Conservation (phyloP, 257 asterid species). For the Solanum habrochaites region DNA sequence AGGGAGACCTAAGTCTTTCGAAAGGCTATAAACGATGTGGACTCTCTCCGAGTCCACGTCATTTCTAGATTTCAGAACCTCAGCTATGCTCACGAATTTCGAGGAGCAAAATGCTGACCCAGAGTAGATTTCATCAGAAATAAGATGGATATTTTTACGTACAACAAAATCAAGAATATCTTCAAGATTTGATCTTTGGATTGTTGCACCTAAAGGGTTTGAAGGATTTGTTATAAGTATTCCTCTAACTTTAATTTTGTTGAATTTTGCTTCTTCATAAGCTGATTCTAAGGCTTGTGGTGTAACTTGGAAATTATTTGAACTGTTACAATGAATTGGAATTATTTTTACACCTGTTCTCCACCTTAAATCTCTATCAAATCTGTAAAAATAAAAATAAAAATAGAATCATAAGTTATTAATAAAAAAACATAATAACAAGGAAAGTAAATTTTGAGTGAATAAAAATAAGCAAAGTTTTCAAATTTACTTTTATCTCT, state of each 20-base stretch:
- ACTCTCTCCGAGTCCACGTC: slow-evolving; percentile 20
- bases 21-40: slow-evolving; percentile 37
- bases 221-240: slow-evolving; percentile 41
- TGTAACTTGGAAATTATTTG: slow-evolving; percentile 30
- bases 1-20: slow-evolving; percentile 42
- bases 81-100: slow-evolving; percentile 30
- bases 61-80: slow-evolving; percentile 17
- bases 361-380: slow-evolving; percentile 48
- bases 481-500: neutral
- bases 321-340: slow-evolving; percentile 33
- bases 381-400: slow-evolving; percentile 4
- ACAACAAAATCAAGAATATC: slow-evolving; percentile 21
- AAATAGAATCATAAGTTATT: neutral
- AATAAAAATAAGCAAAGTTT: neutral
- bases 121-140: slow-evolving; percentile 42
- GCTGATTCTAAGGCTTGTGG: slow-evolving; percentile 25
- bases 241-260: slow-evolving; percentile 24
- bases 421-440: neutral
- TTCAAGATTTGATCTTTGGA: slow-evolving; percentile 14
- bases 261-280: slow-evolving; percentile 18
- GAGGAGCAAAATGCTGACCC: slow-evolving; percentile 25
- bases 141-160: slow-evolving; percentile 26
- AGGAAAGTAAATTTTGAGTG: neutral
- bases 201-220: slow-evolving; percentile 37
- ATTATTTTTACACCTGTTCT: slow-evolving; percentile 39